Evolutionary conservation across 1,284 basidiomycete genomes (phyloP).

Genomic region (Ustilago trichophora): DNA sequence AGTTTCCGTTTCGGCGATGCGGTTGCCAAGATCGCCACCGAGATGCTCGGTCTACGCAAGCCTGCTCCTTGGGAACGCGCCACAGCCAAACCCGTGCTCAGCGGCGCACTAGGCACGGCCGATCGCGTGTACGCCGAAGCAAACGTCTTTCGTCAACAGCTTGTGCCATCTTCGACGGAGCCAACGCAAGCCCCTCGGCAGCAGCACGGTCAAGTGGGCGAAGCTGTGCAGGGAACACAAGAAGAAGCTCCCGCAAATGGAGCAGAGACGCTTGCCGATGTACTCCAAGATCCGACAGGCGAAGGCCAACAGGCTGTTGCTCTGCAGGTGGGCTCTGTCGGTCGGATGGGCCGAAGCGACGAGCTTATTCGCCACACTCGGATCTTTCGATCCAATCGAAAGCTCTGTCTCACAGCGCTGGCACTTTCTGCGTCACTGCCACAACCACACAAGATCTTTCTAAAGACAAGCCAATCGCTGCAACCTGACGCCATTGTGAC

Average conservation of each 20-base stretch:
- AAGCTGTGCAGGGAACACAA: not conserved
- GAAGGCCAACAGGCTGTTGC: constrained; percentile 32
- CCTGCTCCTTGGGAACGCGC: constrained; percentile 47
- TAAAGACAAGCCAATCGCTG: constrained; percentile 56
- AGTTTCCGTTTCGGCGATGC: constrained; percentile 60
- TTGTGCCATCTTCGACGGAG: constrained; percentile 1
- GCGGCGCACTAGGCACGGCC: constrained; percentile 27
- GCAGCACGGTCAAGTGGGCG: not conserved
- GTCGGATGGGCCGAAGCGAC: constrained; percentile 12
- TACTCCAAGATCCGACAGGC: too few species aligned
- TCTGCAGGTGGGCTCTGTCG: constrained; percentile 19
- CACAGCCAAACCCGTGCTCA: constrained; percentile 30
- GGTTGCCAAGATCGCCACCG: constrained; percentile 52
- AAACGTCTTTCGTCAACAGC: constrained; percentile 15
- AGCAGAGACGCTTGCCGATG: not conserved
- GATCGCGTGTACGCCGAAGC: constrained; percentile 46
- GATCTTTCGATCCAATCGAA: constrained; percentile 56
- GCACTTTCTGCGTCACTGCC: constrained; percentile 37
- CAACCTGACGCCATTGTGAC: constrained; percentile 43
- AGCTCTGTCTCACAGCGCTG: constrained; percentile 54
- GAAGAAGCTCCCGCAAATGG: not conserved
- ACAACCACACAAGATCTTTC: constrained; percentile 41
- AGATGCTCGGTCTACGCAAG: constrained; percentile 51
- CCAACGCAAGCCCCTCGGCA: constrained; percentile 2
- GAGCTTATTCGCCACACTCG: constrained; percentile 45